A percentile compares a stretch with the other conserved stretches of the same genome.
Conservation (phyloP, 805 yeast species). For the Wickerhamiella lipophila region DNA sequence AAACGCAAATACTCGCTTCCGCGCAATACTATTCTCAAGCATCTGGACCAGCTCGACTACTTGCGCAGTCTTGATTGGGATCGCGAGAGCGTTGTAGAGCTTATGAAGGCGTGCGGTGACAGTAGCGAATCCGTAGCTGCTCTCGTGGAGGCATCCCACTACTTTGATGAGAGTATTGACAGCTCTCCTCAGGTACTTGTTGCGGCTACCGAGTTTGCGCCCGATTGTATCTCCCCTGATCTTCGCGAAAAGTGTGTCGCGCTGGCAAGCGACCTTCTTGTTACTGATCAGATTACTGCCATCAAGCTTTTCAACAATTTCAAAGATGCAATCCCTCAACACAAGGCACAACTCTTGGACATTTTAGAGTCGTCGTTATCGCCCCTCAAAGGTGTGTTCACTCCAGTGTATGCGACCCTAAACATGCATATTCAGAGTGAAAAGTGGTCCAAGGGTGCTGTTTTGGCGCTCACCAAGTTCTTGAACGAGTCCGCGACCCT, state of each 20-base stretch:
- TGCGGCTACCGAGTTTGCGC: conserved; percentile 17
- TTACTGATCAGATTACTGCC: conserved; percentile 46
- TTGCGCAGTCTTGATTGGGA: conserved; percentile 11
- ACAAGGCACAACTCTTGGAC: background rate
- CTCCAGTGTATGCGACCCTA: background rate
- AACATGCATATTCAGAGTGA: background rate
- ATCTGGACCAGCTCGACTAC: conserved; percentile 12
- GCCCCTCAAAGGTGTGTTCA: background rate
- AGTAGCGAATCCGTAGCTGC: conserved; percentile 14
- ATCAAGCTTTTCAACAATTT: background rate
- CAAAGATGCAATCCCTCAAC: background rate
- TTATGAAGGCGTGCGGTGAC: conserved; percentile 2
- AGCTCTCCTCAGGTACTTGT: conserved; percentile 14
- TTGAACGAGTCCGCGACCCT: conserved; percentile 12
- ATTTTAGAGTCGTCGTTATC: background rate
- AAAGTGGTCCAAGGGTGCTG: conserved; percentile 17
- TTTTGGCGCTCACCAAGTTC: conserved; percentile 17
- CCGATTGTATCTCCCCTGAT: conserved; percentile 27
- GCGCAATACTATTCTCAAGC: background rate
- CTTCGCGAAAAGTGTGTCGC: conserved; percentile 28
- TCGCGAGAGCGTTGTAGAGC: background rate
- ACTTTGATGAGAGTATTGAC: conserved; percentile 9
- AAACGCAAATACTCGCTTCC: conserved; percentile 12
- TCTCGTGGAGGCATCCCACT: conserved; percentile 13
- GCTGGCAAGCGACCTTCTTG: conserved; percentile 53